Evolutionary conservation across 306 rosid genomes (phyloP).

Genomic region (Prunus padus): DNA sequence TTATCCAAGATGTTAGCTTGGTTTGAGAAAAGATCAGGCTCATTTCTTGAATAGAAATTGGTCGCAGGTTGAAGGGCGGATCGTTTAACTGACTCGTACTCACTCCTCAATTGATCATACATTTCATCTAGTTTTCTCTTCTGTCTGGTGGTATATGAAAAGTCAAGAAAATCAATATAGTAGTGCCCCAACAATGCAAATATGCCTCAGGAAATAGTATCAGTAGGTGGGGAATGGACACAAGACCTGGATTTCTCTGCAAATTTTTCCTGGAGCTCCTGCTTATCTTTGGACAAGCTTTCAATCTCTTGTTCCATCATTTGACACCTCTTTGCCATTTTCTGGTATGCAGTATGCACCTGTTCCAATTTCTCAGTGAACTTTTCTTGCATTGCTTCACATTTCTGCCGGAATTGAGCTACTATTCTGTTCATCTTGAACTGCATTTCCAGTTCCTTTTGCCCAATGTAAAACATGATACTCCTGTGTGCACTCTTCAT

Average conservation of each 20-base stretch:
- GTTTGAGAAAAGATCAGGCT: conserved; percentile 73
- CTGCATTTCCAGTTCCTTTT: conserved; percentile 93
- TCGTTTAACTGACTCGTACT: conserved; percentile 72
- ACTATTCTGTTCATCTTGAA: conserved; percentile 77
- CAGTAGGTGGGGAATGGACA: neutral
- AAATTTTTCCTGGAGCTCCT: conserved; percentile 97
- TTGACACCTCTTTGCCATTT: conserved; percentile 85
- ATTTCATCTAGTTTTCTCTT: conserved; percentile 99
- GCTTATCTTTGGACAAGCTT: conserved; percentile 88
- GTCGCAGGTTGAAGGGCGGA: conserved; percentile 79
- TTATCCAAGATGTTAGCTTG: conserved; percentile 64
- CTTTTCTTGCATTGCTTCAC: conserved; percentile 90
- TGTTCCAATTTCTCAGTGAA: conserved; percentile 89
- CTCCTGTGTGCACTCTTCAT: conserved; percentile 93
- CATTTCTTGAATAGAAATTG: conserved; percentile 86
- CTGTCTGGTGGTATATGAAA: conserved; percentile 68
- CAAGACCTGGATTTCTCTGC: conserved; percentile 88
- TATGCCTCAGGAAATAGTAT: conserved; percentile 5
- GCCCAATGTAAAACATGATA: conserved; percentile 89
- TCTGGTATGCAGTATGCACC: conserved; percentile 86
- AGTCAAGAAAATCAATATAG: conserved; percentile 7
- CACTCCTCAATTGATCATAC: conserved; percentile 93
- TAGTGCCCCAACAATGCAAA: conserved; percentile 21
- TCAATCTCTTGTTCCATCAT: conserved; percentile 91
- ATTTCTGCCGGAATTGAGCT: conserved; percentile 90